Evolutionary conservation across 1,139 yeast species (phyloP).

Genomic region (Suhomyces anneliseae): DNA sequence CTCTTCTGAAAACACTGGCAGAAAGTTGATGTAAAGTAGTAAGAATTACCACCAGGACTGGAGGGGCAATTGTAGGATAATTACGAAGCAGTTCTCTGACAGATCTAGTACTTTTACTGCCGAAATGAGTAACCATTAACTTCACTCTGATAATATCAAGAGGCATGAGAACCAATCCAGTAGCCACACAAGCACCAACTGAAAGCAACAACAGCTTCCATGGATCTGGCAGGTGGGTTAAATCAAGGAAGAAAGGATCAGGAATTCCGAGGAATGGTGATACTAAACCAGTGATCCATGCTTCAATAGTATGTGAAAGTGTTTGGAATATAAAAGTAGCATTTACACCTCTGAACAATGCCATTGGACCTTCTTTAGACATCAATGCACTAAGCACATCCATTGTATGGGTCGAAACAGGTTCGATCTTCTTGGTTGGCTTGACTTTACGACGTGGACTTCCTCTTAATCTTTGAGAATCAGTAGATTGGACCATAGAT

Average conservation of each 20-base stretch:
- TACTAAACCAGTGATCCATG: constrained; percentile 88
- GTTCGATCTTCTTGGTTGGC: constrained; percentile 43
- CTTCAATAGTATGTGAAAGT: constrained; percentile 73
- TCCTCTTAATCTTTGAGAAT: constrained; percentile 1
- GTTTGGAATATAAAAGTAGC: constrained; percentile 81
- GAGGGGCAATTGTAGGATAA: constrained; percentile 55
- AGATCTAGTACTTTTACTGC: constrained; percentile 29
- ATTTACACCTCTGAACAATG: constrained; percentile 83
- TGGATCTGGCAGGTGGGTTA: constrained; percentile 80
- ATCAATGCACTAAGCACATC: constrained; percentile 71
- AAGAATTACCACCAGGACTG: constrained; percentile 48
- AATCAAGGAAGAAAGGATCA: constrained; percentile 84
- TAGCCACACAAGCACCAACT: constrained; percentile 67
- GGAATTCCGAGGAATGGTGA: constrained; percentile 85
- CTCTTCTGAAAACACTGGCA: constrained; percentile 60
- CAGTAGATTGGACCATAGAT: not conserved
- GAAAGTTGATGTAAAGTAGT: constrained; percentile 65
- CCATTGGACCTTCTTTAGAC: constrained; percentile 78
- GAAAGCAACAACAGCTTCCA: constrained; percentile 65
- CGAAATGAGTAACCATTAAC: constrained; percentile 63
- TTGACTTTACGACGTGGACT: constrained; percentile 6
- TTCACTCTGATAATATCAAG: constrained; percentile 78
- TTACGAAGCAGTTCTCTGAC: constrained; percentile 40
- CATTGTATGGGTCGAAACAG: constrained; percentile 64
- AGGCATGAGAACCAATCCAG: constrained; percentile 80